Percentiles rank a stretch among this genome's conserved stretches.
phyloP scores from a whole-genome alignment of 768 basidiomycete genomes.

The Leccinum subgranulosum region DNA sequence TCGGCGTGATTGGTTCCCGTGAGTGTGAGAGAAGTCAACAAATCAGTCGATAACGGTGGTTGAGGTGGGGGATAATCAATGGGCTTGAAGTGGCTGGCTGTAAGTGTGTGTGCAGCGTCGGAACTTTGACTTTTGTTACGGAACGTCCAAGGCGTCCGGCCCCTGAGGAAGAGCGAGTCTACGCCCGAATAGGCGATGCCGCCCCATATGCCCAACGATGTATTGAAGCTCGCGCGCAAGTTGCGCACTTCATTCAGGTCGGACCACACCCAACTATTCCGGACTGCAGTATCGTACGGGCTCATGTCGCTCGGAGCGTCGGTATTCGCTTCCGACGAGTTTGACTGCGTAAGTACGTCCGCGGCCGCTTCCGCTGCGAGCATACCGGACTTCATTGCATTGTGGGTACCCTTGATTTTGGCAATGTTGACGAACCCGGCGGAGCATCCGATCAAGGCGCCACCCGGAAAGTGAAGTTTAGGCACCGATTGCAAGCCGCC shows the following conservation, averaged over 20 bases:
- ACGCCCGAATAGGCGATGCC: conserved; percentile 88
- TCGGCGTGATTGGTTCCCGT: conserved; percentile 98
- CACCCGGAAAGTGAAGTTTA: conserved; percentile 84
- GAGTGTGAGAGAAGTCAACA: conserved; percentile 84
- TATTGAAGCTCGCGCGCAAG: conserved; percentile 84
- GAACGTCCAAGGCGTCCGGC: conserved; percentile 91
- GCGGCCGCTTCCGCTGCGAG: conserved; percentile 89
- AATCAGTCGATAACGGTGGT: conserved; percentile 87
- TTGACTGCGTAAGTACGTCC: conserved; percentile 45
- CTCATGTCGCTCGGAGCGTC: conserved; percentile 58
- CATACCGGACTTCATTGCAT: conserved; percentile 99
- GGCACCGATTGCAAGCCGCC: conserved; percentile 93
- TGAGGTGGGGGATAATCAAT: conserved; percentile 87
- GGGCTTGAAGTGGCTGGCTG: conserved; percentile 61
- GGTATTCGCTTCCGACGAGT: not conserved
- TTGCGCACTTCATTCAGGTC: conserved; percentile 92
- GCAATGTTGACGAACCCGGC: conserved; percentile 96
- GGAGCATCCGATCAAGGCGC: conserved; percentile 91
- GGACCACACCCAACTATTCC: conserved; percentile 77
- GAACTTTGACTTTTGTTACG: conserved; percentile 50
- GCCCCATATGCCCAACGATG: conserved; percentile 76
- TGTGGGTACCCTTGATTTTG: conserved; percentile 98
- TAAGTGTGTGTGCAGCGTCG: conserved; percentile 72
- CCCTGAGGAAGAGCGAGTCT: conserved; percentile 81
- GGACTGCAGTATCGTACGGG: conserved; percentile 65